These are phyloP conservation scores for Daldinia eschscholtzii DNA, from an alignment of 2,329 filamentous ascomycete species.

Conservation along the genomic window DNA sequence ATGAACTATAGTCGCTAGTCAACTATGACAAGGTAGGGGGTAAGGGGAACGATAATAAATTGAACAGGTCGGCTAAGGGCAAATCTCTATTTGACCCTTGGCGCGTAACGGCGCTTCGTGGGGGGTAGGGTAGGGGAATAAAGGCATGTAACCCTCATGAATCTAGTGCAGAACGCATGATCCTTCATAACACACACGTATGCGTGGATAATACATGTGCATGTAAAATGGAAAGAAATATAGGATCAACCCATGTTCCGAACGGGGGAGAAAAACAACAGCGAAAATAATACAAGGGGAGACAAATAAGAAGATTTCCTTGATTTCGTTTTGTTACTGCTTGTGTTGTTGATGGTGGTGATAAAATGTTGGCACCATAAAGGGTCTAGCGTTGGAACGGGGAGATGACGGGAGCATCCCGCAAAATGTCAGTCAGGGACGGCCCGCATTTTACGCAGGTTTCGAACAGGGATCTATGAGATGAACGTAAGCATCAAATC, in stretches of 20 bases:
- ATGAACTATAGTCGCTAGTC: slow-evolving; percentile 12
- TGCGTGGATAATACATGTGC: too few species aligned
- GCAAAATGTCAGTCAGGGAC: slow-evolving; percentile 38
- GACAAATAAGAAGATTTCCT: slow-evolving; percentile 24
- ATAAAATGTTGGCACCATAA: slow-evolving; percentile 16
- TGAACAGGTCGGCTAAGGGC: slow-evolving; percentile 17
- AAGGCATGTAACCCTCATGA: slow-evolving; percentile 23
- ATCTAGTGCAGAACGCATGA: slow-evolving; percentile 25
- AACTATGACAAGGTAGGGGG: not conserved
- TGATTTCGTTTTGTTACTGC: slow-evolving; percentile 3
- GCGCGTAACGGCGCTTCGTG: slow-evolving; percentile 7
- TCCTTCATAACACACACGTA: slow-evolving; percentile 4
- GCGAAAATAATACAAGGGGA: slow-evolving; percentile 17
- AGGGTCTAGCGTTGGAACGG: slow-evolving; percentile 34
- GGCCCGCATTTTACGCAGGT: slow-evolving; percentile 39
- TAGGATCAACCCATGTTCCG: slow-evolving; percentile 14
- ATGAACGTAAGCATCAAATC: slow-evolving; percentile 32
- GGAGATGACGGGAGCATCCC: slow-evolving; percentile 41
- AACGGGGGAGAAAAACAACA: not conserved
- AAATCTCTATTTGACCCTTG: slow-evolving; percentile 5
- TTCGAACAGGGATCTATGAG: slow-evolving; percentile 28
- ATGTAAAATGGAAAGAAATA: not conserved
- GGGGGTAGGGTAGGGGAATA: not conserved
- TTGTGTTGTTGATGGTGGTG: not conserved
- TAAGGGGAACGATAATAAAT: slow-evolving; percentile 3